Conservation (phyloP, 176 grass and related monocot genomes). For the Oropetium thomaeum region DNA sequence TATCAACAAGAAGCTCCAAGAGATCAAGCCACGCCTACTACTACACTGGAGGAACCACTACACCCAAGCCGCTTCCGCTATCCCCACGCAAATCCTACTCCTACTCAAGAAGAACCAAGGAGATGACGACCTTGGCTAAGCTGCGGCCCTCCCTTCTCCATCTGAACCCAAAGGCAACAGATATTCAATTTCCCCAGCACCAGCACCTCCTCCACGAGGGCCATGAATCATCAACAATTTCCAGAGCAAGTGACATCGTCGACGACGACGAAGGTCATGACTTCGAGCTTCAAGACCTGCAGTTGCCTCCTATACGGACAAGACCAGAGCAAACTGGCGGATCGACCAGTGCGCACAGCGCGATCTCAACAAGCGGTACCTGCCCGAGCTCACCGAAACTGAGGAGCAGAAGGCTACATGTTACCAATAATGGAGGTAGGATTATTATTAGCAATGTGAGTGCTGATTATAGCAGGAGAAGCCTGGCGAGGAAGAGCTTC, state of each 20-base stretch:
- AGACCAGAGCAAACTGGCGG: conserved; percentile 4
- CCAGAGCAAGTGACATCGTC: neutral
- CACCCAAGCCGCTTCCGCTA: conserved; percentile 29
- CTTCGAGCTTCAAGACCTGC: conserved; percentile 7
- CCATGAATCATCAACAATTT: neutral
- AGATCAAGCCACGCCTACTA: conserved; percentile 34
- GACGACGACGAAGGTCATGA: neutral
- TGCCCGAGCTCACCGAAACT: conserved; percentile 42
- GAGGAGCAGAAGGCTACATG: conserved; percentile 33
- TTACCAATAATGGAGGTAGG: neutral
- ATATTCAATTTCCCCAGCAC: conserved; percentile 2
- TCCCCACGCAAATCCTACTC: conserved; percentile 23
- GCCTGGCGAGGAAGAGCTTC: conserved; percentile 3
- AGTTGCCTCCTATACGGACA: conserved; percentile 49
- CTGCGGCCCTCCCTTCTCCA: neutral
- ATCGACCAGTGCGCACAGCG: neutral
- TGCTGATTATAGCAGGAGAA: neutral
- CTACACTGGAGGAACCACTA: conserved; percentile 38
- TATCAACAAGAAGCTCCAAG: conserved; percentile 4
- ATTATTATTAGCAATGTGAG: neutral
- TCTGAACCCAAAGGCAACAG: conserved; percentile 29
- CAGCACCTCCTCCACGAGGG: neutral
- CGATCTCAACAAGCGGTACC: neutral
- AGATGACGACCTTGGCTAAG: conserved; percentile 2
- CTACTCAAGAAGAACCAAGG: conserved; percentile 31